These are phyloP conservation scores for Fusarium proliferatum DNA, from an alignment of 2,329 filamentous ascomycete genomes.

Conservation along the genomic window DNA sequence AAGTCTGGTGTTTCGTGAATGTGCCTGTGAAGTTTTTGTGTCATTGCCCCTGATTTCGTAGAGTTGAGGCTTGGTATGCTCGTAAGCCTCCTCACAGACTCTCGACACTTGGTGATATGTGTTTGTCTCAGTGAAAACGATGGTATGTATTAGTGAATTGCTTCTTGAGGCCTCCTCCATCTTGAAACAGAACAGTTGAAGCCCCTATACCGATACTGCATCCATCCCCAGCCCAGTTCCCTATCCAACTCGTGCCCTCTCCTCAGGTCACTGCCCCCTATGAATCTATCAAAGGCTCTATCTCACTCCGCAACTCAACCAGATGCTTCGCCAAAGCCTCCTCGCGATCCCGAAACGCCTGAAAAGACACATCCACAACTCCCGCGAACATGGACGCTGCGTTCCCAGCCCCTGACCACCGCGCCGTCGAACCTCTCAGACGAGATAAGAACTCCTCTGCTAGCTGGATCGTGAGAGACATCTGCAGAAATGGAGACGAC, in stretches of 20 bases:
- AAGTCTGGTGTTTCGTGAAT: neutral
- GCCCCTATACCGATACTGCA: constrained; percentile 10
- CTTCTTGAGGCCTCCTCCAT: constrained; percentile 13
- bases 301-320: constrained; percentile 48
- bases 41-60: constrained; percentile 10
- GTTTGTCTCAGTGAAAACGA: constrained; percentile 1
- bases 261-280: constrained; percentile 7
- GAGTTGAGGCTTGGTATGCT: neutral
- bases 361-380: constrained; percentile 48
- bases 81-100: neutral
- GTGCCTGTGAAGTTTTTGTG: neutral
- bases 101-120: neutral
- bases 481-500: constrained; percentile 54
- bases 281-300: constrained; percentile 48
- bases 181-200: neutral
- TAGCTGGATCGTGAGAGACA: constrained; percentile 56
- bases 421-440: constrained; percentile 48
- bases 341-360: constrained; percentile 49
- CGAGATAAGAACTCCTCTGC: constrained; percentile 54
- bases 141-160: constrained; percentile 29
- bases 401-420: constrained; percentile 41
- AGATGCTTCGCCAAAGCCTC: constrained; percentile 50
- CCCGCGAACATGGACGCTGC: constrained; percentile 48
- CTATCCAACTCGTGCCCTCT: neutral
- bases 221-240: neutral